phyloP scores from a whole-genome alignment of 371 early-diverging fungal genomes.

The Apophysomyces variabilis region DNA sequence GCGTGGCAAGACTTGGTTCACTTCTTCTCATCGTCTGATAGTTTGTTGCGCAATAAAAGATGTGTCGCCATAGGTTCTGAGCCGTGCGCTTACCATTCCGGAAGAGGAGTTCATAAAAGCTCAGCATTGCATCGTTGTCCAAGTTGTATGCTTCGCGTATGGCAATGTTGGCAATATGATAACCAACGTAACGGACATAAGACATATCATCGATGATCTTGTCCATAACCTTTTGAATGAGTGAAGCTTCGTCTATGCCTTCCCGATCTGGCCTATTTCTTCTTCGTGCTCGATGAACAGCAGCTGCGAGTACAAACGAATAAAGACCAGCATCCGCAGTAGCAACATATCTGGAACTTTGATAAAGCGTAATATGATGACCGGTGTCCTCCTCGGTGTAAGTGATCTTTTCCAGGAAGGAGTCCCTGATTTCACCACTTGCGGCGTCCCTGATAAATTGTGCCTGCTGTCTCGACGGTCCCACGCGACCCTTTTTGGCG shows the following conservation, averaged over 20 bases:
- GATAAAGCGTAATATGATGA: neutral
- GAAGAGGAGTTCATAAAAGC: neutral
- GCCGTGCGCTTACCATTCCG: neutral
- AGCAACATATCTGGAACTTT: slow-evolving; percentile 8
- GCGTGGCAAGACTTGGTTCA: neutral
- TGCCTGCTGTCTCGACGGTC: neutral
- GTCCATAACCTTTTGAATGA: too few relatives aligned
- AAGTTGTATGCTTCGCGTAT: slow-evolving; percentile 1
- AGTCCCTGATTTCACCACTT: neutral
- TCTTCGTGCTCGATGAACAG: too few relatives aligned
- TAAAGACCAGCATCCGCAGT: slow-evolving; percentile 12
- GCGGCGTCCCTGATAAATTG: neutral
- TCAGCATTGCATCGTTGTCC: neutral
- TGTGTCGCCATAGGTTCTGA: slow-evolving; percentile 1
- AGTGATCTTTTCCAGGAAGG: neutral
- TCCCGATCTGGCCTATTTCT: too few relatives aligned
- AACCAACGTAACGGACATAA: neutral
- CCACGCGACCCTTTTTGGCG: neutral
- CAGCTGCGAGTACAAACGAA: neutral
- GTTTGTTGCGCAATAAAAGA: slow-evolving; percentile 11
- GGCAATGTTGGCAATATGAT: neutral
- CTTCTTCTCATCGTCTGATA: neutral
- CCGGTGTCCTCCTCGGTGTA: neutral
- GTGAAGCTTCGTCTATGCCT: too few relatives aligned
- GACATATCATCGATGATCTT: too few relatives aligned